A percentile compares a stretch with the other conserved stretches of the same genome.
phyloP scores from a whole-genome alignment of 495 filamentous ascomycete species.

The Barbatosphaeria neglecta region DNA sequence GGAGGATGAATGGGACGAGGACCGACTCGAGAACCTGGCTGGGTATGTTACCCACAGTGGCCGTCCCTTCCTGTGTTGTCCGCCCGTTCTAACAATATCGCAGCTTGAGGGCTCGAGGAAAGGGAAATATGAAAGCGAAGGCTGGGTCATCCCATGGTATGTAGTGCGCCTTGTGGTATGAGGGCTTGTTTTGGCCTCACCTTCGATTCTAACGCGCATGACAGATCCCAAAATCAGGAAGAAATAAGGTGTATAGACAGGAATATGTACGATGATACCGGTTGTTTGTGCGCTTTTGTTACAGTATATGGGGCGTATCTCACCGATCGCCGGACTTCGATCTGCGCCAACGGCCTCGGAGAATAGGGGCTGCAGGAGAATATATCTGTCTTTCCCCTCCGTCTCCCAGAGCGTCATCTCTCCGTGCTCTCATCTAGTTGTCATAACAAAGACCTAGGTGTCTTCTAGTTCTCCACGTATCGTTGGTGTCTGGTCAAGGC shows the following conservation, averaged over 20 bases:
- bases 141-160: conserved; percentile 49
- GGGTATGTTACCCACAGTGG: conserved; percentile 19
- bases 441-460: too few species aligned
- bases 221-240: conserved; percentile 15
- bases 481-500: too few species aligned
- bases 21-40: conserved; percentile 64
- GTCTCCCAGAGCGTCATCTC: too few species aligned
- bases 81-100: conserved; percentile 12
- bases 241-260: conserved; percentile 1
- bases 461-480: too few species aligned
- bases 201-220: background rate
- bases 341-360: too few species aligned
- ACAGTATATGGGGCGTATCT: background rate
- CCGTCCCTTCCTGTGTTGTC: background rate
- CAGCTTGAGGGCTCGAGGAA: conserved; percentile 67
- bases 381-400: too few species aligned
- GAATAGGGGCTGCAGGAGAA: too few species aligned
- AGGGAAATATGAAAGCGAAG: conserved; percentile 89
- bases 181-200: background rate
- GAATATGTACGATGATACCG: background rate
- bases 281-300: background rate
- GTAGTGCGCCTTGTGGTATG: conserved; percentile 5
- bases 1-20: conserved; percentile 63
- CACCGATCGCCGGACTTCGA: background rate
- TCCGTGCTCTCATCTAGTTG: too few species aligned